Base-by-base conservation (phyloP, 176 grass and related monocot genomes). In the Tuctoria greenei region DNA sequence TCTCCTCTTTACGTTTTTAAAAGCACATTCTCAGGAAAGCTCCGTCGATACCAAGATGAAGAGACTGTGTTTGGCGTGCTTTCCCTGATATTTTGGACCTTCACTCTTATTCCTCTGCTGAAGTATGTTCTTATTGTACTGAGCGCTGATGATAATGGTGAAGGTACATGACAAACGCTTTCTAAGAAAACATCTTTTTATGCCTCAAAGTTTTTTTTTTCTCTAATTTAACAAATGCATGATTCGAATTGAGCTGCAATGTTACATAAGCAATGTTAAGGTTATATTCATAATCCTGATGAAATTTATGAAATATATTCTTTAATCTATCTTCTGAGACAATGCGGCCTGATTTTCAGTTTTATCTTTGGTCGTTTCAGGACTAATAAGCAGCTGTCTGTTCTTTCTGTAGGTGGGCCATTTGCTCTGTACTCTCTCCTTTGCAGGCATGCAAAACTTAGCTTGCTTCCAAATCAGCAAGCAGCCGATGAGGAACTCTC, bases 61-160 rank as follows among this genome's bases (percentile, higher is more conserved):
- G 72, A 98, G 60, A 91, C 76, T 16, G 82, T 98, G 66, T 95
- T 88, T 10, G 95, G 95, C 27, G 89, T 83, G 17, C 83, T 94
- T 88, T 95, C 95, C 34, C 77, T 98, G 20, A 87, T 98, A 67
- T 98, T 98, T 61, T 98, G 95, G 95, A 98, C 95, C 21, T 90
- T 98, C 79, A 98, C 95, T 7, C 91, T 98, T 10, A 74, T 98
- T 85, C 91, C 95, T 34, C 52, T 98, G 81, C 76, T 98, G 25
- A 98, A 98, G 83, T 98, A 98, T 86, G 89, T 82, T 62, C 46
- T 79, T 10, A 84, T 98, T 50, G 91, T 98, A 54, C 76, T 98
- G 65, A 85, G 86, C 47, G 84, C 95, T 63, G 85, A 94, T 71
- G 95, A 98, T 73, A 92, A 92, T 65, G 91, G 91, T 3, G 95